Conservation (phyloP, 306 rosid species). For the Gynostemma pentaphyllum region DNA sequence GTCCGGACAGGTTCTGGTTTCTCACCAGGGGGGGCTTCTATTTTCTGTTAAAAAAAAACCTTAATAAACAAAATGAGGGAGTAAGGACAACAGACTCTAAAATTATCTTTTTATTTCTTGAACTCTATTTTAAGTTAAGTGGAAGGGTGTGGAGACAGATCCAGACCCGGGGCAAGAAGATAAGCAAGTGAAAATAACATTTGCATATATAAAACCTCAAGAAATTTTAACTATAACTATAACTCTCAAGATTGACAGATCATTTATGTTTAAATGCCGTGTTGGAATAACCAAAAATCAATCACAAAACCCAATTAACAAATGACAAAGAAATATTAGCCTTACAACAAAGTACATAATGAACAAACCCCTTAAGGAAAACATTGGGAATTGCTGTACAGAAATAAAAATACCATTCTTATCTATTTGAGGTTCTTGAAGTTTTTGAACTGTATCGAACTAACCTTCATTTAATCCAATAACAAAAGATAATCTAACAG, state of each 20-base stretch:
- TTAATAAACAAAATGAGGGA: not conserved
- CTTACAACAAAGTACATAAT: too few species aligned
- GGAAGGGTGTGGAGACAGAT: not conserved
- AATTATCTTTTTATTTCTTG: not conserved
- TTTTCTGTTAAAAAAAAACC: constrained; percentile 30
- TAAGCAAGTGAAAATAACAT: not conserved
- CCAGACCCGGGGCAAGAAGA: not conserved
- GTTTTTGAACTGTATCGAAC: not conserved
- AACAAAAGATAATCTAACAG: not conserved
- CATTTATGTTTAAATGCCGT: too few species aligned
- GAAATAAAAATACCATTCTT: not conserved
- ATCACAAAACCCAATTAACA: too few species aligned
- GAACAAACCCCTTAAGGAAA: too few species aligned
- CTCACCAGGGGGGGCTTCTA: constrained; percentile 85
- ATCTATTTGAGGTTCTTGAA: not conserved
- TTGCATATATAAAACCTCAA: too few species aligned
- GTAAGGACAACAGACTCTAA: too few species aligned
- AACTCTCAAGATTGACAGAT: too few species aligned
- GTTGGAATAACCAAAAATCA: not conserved
- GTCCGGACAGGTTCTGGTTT: constrained; percentile 86
- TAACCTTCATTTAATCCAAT: not conserved
- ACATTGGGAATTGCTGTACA: too few species aligned
- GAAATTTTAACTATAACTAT: too few species aligned
- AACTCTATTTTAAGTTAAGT: not conserved
- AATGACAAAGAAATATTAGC: too few species aligned